These are phyloP conservation scores for Glycine tomentella DNA, from an alignment of 306 rosid species.

Conservation along the genomic window DNA sequence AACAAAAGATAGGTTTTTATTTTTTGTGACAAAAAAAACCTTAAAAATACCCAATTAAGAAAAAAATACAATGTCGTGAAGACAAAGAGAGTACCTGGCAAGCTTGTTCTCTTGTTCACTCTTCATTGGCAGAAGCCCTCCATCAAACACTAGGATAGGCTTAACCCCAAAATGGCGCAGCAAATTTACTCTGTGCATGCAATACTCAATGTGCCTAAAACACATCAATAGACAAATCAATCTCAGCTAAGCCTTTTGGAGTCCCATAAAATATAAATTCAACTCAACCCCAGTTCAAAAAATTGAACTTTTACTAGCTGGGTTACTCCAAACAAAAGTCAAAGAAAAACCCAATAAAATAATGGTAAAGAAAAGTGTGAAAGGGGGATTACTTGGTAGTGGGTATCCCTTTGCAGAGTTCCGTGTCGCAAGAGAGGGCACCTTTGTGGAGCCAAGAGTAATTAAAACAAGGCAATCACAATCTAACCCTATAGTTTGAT, in stretches of 20 bases:
- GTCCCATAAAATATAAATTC: conserved; percentile 21
- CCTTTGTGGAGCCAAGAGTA: conserved; percentile 99
- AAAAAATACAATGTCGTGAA: too few relatives aligned
- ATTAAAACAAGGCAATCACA: too few relatives aligned
- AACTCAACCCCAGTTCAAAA: conserved; percentile 8
- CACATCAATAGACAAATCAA: conserved; percentile 37
- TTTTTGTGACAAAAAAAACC: too few relatives aligned
- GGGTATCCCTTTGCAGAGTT: conserved; percentile 83
- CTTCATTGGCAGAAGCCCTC: too few relatives aligned
- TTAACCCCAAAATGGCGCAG: conserved; percentile 79
- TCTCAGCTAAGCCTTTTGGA: not conserved
- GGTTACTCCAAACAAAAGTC: too few relatives aligned
- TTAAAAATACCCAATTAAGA: too few relatives aligned
- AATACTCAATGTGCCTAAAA: conserved; percentile 88
- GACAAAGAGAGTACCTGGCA: too few relatives aligned
- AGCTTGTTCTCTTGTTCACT: too few relatives aligned
- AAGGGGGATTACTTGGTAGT: conserved; percentile 64
- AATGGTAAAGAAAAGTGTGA: not conserved
- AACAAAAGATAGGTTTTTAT: too few relatives aligned
- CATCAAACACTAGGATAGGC: conserved; percentile 93
- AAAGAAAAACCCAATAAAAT: not conserved
- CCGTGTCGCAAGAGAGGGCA: conserved; percentile 86
- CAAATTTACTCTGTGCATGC: conserved; percentile 90
- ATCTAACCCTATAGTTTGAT: too few relatives aligned
- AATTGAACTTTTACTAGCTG: too few relatives aligned